phyloP scores from a whole-genome alignment of 169 alveolate species.

The Plasmodium cynomolgi region DNA sequence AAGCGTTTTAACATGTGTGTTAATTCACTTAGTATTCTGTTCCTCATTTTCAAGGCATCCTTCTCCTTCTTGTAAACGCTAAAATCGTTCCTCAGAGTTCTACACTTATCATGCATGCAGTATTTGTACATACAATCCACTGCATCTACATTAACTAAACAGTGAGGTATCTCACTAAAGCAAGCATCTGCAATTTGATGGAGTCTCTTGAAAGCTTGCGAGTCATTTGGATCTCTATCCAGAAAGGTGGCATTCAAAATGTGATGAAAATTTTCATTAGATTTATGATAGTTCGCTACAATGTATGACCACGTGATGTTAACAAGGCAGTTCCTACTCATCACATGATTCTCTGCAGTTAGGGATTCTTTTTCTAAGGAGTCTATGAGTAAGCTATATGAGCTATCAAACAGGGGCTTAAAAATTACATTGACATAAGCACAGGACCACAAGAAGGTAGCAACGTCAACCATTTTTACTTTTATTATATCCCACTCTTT shows the following conservation, averaged over 20 bases:
- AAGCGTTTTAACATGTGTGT: background rate
- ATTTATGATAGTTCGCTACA: constrained; percentile 56
- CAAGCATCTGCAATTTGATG: constrained; percentile 66
- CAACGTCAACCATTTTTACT: constrained; percentile 20
- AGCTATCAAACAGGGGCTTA: constrained; percentile 44
- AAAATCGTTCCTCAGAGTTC: constrained; percentile 41
- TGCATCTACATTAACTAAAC: constrained; percentile 1
- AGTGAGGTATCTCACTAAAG: constrained; percentile 33
- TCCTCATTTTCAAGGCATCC: constrained; percentile 44
- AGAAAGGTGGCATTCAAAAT: constrained; percentile 42
- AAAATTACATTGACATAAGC: constrained; percentile 46
- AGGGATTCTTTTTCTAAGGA: background rate
- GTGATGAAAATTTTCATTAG: background rate
- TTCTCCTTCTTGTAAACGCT: constrained; percentile 57
- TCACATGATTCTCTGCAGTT: background rate
- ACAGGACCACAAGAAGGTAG: constrained; percentile 69
- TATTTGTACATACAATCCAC: constrained; percentile 29
- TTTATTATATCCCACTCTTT: constrained; percentile 57
- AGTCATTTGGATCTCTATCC: constrained; percentile 42
- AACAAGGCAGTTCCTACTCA: constrained; percentile 54
- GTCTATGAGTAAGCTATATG: background rate
- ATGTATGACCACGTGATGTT: constrained; percentile 63
- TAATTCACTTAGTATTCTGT: constrained; percentile 47
- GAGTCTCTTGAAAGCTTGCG: constrained; percentile 52
- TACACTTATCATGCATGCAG: constrained; percentile 62